Conservation (phyloP, 2,329 filamentous ascomycete genomes). For the Tolypocladium capitatum region DNA sequence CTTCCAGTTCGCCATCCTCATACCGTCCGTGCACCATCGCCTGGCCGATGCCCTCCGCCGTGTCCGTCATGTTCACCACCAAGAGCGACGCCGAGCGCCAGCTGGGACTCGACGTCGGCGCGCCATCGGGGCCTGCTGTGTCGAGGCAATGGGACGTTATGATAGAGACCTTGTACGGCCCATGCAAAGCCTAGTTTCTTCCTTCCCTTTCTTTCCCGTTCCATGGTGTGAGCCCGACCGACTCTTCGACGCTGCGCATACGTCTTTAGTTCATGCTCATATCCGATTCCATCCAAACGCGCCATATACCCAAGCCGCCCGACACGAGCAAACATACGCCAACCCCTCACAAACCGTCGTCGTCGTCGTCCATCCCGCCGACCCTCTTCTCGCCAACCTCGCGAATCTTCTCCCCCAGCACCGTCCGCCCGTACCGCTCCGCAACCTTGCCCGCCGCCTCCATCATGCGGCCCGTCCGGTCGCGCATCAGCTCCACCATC, state of each 20-base stretch:
- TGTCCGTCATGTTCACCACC: no score
- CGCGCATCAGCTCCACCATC: conserved; percentile 73
- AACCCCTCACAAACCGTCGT: conserved; percentile 17
- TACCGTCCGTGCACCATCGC: no score
- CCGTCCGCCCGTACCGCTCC: conserved; percentile 63
- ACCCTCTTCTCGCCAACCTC: conserved; percentile 64
- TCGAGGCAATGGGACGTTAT: not conserved
- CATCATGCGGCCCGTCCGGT: conserved; percentile 76
- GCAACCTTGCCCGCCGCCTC: conserved; percentile 87
- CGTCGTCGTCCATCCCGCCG: conserved; percentile 46
- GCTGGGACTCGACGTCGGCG: not conserved
- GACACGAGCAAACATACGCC: not conserved
- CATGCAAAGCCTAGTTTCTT: not conserved
- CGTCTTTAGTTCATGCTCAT: not conserved
- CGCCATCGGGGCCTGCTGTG: not conserved
- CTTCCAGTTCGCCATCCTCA: no score
- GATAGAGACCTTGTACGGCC: no score
- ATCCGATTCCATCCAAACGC: not conserved
- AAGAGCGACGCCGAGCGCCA: not conserved
- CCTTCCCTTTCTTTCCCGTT: not conserved
- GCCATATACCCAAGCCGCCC: not conserved
- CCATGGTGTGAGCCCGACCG: no score
- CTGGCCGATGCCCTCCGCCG: no score
- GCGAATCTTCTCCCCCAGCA: conserved; percentile 82
- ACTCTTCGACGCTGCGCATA: no score